Base-by-base conservation (phyloP, 108 stramenopile genomes). In the Skeletonema grethae region DNA sequence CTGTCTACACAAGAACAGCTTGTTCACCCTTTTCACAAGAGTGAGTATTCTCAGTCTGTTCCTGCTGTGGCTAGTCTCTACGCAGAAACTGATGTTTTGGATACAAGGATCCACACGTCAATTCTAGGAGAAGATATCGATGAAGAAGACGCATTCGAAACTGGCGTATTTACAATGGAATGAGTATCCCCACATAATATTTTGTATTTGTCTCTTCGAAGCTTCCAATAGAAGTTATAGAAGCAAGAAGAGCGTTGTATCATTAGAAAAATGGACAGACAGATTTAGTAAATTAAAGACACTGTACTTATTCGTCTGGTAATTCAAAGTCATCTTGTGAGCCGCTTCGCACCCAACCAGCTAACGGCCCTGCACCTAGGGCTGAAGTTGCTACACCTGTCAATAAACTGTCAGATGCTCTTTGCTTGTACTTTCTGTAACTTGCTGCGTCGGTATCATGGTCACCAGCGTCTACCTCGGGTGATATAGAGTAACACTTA, bases 1-100 rank as follows among this genome's bases (percentile, higher is more conserved):
- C 15, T n/a, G 13, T 65, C 60, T 38, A 30, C 69, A 25, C 48
- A 70, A 46, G 65, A 66, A 16, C 28, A 58, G 12, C 29, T 65
- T 41, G 57, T 71, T 35, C 77, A 71, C 65, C 76, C 76, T 1
- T 57, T 56, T 60, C 76, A 77, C 36, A 50, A 70, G 22, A 56
- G 38, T 50, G 76, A 63, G 12, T 28, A 36, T 45, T 65, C 63
- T 50, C 55, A 30, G 8, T n/a, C 41, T 4, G 15, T 43, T 15
- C 41, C 41, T n/a, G 41, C 15, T 3, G 15, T 43, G 41, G 41
- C 41, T 43, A 3, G 41, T 43, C 41, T n/a, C 15, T 43, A 43
- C 10, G 4, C 15, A 43, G 41, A 43, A n/a, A n/a, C n/a, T 43
- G 15, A 43, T 4, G 3, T 43, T 15, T 4, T n/a, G 15, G 41